Evolutionary conservation across 352 stramenopile species (phyloP).

Genomic region (Phytopythium boreale): DNA sequence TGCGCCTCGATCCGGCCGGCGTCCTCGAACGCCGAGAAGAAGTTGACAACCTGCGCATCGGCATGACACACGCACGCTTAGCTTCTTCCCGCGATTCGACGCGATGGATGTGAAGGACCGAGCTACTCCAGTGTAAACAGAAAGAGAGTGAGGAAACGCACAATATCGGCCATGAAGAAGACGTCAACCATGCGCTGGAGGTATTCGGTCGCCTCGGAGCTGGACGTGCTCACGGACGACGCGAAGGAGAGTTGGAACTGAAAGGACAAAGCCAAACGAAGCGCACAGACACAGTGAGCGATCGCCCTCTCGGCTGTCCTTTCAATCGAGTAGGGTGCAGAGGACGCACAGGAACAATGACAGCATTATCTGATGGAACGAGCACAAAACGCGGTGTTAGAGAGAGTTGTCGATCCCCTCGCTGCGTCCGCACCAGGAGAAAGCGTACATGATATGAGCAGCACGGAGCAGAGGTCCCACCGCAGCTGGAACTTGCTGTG

Average conservation of each 20-base stretch:
- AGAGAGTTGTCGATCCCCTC: too few relatives aligned
- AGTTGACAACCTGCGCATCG: conserved; percentile 49
- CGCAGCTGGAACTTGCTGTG: conserved; percentile 71
- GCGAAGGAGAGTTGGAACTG: conserved; percentile 76
- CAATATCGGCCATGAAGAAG: conserved; percentile 77
- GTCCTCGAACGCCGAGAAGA: conserved; percentile 65
- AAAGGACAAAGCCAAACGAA: background rate
- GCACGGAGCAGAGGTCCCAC: conserved; percentile 71
- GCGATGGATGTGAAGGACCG: background rate
- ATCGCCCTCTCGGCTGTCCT: background rate
- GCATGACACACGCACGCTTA: background rate
- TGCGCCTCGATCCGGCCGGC: conserved; percentile 53
- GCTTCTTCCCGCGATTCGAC: background rate
- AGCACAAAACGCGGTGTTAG: background rate
- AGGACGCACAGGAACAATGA: conserved; percentile 69
- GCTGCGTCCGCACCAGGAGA: too few relatives aligned
- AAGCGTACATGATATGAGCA: conserved; percentile 68
- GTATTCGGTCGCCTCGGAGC: conserved; percentile 27
- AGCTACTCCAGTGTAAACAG: background rate
- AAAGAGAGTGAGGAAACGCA: conserved; percentile 29
- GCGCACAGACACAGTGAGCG: background rate
- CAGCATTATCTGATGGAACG: conserved; percentile 53
- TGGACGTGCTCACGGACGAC: conserved; percentile 14
- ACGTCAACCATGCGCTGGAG: conserved; percentile 57
- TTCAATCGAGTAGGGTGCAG: background rate